phyloP scores from a whole-genome alignment of 176 grass and related monocot genomes.

The Saccharum spontaneum region DNA sequence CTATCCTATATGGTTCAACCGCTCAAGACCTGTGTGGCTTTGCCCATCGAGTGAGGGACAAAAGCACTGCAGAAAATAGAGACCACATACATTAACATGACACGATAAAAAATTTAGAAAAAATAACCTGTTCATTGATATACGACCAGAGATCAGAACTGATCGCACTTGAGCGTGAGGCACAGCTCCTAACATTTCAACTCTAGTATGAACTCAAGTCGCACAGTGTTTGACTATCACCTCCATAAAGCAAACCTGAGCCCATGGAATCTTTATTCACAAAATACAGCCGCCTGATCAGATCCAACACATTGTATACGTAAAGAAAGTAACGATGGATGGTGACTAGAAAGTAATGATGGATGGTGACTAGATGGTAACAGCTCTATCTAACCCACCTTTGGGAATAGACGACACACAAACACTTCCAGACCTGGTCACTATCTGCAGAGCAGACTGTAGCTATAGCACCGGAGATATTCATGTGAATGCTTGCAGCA shows the following conservation, averaged over 20 bases:
- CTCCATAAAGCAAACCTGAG: too few relatives aligned
- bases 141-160: conserved; percentile 60
- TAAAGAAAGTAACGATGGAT: too few relatives aligned
- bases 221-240: conserved; percentile 55
- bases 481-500: conserved; percentile 86
- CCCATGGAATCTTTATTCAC: too few relatives aligned
- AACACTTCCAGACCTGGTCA: conserved; percentile 45
- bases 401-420: too few relatives aligned
- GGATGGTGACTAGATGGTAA: too few relatives aligned
- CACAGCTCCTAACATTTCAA: conserved; percentile 36
- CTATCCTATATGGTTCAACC: neutral
- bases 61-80: neutral
- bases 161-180: conserved; percentile 85
- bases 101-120: neutral
- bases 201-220: conserved; percentile 39
- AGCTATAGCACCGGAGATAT: conserved; percentile 33
- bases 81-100: neutral
- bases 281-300: too few relatives aligned
- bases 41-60: neutral
- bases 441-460: conserved; percentile 60
- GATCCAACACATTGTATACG: too few relatives aligned
- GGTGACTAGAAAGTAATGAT: too few relatives aligned
- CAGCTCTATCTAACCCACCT: too few relatives aligned
- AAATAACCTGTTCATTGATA: conserved; percentile 66
- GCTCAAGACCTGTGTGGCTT: neutral